phyloP scores from a whole-genome alignment of 208 protist species.

The Crithidia acanthocephali region DNA sequence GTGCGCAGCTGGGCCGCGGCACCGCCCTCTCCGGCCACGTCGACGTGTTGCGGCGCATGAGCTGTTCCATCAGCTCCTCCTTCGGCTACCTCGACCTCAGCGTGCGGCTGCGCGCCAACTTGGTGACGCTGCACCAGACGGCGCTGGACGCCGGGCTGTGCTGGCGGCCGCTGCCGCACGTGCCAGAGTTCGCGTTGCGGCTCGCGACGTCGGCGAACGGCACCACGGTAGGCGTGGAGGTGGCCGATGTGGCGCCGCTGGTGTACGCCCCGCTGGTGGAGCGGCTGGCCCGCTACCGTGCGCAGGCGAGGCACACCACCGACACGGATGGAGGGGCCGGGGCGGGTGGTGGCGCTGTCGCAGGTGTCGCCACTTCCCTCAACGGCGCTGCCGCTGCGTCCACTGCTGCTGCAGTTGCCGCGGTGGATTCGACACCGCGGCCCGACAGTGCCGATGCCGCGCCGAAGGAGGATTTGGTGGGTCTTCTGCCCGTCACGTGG shows the following conservation, averaged over 20 bases:
- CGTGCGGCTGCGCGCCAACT: constrained; percentile 69
- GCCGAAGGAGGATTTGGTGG: constrained; percentile 18
- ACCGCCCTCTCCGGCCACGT: constrained; percentile 63
- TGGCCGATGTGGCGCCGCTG: constrained; percentile 49
- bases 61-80: constrained; percentile 58
- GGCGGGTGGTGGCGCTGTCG: neutral
- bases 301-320: neutral
- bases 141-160: constrained; percentile 63
- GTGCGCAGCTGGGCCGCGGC: constrained; percentile 45
- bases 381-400: neutral
- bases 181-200: constrained; percentile 40
- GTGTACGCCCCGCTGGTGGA: constrained; percentile 28
- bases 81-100: constrained; percentile 52
- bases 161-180: constrained; percentile 48
- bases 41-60: constrained; percentile 74
- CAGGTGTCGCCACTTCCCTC: neutral
- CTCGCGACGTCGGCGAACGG: constrained; percentile 53
- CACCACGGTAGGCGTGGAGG: constrained; percentile 48
- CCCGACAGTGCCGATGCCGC: neutral
- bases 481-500: constrained; percentile 33
- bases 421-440: no score
- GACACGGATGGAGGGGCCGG: neutral
- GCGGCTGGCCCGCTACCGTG: constrained; percentile 11
- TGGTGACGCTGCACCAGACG: constrained; percentile 79
- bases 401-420: neutral